Evolutionary conservation across 768 basidiomycete species (phyloP).

Genomic region (Tylopilus cervinicoccineus): DNA sequence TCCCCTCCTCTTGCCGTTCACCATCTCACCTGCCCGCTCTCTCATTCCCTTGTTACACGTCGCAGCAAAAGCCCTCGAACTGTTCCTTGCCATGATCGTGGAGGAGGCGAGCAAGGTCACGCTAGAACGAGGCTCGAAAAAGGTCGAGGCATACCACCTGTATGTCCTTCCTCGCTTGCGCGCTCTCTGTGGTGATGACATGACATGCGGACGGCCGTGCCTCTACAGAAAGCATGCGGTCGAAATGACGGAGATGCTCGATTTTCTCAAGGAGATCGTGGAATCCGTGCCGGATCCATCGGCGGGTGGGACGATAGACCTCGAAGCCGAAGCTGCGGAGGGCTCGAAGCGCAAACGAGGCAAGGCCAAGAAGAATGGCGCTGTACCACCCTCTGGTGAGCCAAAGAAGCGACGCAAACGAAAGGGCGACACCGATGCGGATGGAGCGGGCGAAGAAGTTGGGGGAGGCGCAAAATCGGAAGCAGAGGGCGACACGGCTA

Average conservation of each 20-base stretch:
- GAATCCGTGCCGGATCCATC: constrained; percentile 84
- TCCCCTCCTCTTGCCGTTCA: too few species aligned
- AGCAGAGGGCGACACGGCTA: constrained; percentile 32
- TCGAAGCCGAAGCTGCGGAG: constrained; percentile 58
- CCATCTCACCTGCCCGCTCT: too few species aligned
- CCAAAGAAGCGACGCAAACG: constrained; percentile 50
- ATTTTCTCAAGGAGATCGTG: constrained; percentile 93
- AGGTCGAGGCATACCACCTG: constrained; percentile 92
- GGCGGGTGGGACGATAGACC: constrained; percentile 71
- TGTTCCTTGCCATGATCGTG: constrained; percentile 83
- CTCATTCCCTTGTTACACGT: neutral
- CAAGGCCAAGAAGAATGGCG: constrained; percentile 48
- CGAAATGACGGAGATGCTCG: constrained; percentile 81
- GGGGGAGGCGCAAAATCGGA: constrained; percentile 37
- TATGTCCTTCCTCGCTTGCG: constrained; percentile 40
- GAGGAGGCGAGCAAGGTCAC: constrained; percentile 83
- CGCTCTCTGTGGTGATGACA: neutral
- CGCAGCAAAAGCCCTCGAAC: constrained; percentile 91
- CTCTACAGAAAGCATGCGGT: constrained; percentile 93
- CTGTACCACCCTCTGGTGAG: constrained; percentile 32
- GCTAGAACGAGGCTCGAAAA: constrained; percentile 71
- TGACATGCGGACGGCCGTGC: too few species aligned
- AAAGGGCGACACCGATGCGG: constrained; percentile 34
- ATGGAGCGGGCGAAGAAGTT: constrained; percentile 32
- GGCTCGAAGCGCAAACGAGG: constrained; percentile 53